Evolutionary conservation across 1,284 basidiomycete genomes (phyloP), one percentile per base, ranked within the genome.

Genomic region (Xerocomus minutiporus): DNA sequence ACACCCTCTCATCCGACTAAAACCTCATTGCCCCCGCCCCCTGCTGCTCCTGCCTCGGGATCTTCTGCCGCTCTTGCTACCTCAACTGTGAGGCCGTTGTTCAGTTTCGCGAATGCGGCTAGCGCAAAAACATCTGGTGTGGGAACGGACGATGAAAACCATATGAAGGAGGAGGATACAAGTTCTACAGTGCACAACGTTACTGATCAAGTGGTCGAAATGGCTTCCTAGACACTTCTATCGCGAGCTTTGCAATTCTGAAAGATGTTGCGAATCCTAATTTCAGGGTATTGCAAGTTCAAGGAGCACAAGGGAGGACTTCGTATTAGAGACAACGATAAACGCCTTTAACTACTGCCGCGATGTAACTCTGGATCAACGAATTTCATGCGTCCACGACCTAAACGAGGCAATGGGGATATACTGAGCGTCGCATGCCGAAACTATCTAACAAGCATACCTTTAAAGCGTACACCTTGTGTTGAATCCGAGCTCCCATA

Each of bases 71-170:
- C 61, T 8, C 56, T 56, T 13, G n/a, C 52, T 31, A 29, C 72
- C 34, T 69, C 71, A 13, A 71, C 76, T 41, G 77, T 89, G 12
- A 76, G 86, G 46, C 82, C 87, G 1, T 75, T 75, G 1, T 72
- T 89, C 58, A 89, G 86, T 64, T 89, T 89, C 59, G 87, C 86
- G 0, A 83, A 73, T 48, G 84, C 79, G 35, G 81, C 72, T 5
- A 52, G 77, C 9, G 77, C 78, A 11, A 79, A 79, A 62, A 69
- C 58, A 53, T 55, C 59, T 5, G 59, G 57, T 46, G n/a, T 34
- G 0, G 52, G 23, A 47, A 57, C 54, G 26, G 62, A 70, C 17
- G 70, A 72, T 26, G 57, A 69, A 40, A 61, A 55, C 40, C 65
- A 63, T 31, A 54, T 64, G 2, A 20, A 20, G 20, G 23, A n/a